Conservation (phyloP, 768 basidiomycete species). For the Lyophyllum semitale region DNA sequence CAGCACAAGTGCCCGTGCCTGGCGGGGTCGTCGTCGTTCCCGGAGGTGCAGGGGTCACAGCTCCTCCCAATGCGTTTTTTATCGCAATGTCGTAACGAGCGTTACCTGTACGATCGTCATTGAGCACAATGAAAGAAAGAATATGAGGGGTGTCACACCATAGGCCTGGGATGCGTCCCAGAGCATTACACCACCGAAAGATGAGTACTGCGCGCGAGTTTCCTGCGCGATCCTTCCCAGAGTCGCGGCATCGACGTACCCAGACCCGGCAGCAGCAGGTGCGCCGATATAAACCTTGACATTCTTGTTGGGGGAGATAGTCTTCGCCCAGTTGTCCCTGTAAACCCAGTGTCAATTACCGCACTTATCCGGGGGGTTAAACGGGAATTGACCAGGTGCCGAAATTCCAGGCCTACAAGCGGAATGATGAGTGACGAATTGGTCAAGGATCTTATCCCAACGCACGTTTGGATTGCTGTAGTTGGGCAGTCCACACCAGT, state of each 20-base stretch:
- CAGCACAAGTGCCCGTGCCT: neutral
- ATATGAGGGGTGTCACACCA: constrained; percentile 32
- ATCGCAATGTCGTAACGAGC: constrained; percentile 58
- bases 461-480: constrained; percentile 52
- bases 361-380: neutral
- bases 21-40: constrained; percentile 2
- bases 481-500: constrained; percentile 38
- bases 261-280: constrained; percentile 60
- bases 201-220: constrained; percentile 58
- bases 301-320: constrained; percentile 54
- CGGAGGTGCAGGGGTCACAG: neutral
- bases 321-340: constrained; percentile 72
- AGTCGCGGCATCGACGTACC: constrained; percentile 52
- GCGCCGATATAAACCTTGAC: constrained; percentile 69
- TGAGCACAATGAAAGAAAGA: constrained; percentile 21
- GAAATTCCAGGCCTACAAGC: constrained; percentile 60
- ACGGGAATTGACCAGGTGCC: constrained; percentile 41
- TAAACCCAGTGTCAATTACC: neutral
- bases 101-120: constrained; percentile 41
- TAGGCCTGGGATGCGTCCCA: constrained; percentile 52
- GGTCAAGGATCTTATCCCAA: neutral
- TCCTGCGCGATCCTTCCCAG: constrained; percentile 47
- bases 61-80: constrained; percentile 60
- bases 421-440: constrained; percentile 14
- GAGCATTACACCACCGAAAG: constrained; percentile 64